Base-by-base conservation (phyloP, 805 yeast genomes). In the Kodamaea kaohsiungensis region DNA sequence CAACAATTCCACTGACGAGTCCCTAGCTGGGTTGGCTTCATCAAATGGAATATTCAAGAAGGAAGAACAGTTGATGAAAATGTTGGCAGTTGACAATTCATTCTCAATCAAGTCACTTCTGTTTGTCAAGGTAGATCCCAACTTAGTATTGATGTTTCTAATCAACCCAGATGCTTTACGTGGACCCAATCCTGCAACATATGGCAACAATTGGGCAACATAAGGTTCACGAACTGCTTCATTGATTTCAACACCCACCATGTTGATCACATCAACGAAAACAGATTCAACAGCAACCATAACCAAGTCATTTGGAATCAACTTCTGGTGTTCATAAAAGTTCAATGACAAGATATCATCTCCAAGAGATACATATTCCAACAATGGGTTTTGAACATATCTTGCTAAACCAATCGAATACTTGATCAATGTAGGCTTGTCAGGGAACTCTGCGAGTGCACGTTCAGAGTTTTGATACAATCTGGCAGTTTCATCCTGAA, bases 201-300 rank as follows among this genome's bases (percentile, higher is more conserved):
- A 95, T 30, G 85, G 95, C 56, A 95, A 75, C 51, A 84, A 70
- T 35, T 83, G 81, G 2, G 96, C 89, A 56, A 84, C 71, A 63
- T 90, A 89, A 0, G 84, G 76, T 53, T 88, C 89, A 55, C 91
- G 77, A 5, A 91, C 86, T 7, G 97, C 96, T 58, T 87, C 92
- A 63, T 95, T 93, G 63, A 95, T 86, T 61, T 93, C 97, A 25
- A 93, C 89, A 65, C 99, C 99, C 51, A 89, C 96, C 76, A 90
- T 76, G 68, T 93, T 91, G 12, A 89, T 89, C 56, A 88, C 85
- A 71, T 95, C 99, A 47, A 95, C 98, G 65, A 90, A 87, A 0
- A 87, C 89, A 2, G 93, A 79, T 55, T 89, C 93, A 53, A 89
- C 69, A 0, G 95, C 88, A 56, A 83, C 85, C 51, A 70, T 67